A percentile compares a stretch with the other conserved stretches of the same genome.
Conservation (phyloP, 345 rosid species). For the Salix koriyanagi region DNA sequence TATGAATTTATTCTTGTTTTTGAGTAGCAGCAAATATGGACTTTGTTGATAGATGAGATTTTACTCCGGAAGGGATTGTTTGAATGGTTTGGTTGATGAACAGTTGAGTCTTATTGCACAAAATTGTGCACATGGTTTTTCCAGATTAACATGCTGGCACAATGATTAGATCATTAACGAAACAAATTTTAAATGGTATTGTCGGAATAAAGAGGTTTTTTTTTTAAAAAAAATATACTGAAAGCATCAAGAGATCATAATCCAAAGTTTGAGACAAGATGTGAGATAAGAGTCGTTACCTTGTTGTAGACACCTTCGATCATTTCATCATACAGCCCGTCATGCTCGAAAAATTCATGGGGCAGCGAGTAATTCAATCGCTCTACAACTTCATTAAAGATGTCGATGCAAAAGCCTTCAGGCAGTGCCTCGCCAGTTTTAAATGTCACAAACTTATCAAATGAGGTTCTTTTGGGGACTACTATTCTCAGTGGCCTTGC, state of each 20-base stretch:
- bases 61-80: too few species aligned
- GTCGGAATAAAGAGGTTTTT: too few species aligned
- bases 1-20: neutral
- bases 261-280: neutral
- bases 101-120: neutral
- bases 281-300: constrained; percentile 24
- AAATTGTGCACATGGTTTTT: neutral
- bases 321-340: constrained; percentile 42
- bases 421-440: constrained; percentile 3
- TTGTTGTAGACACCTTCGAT: constrained; percentile 34
- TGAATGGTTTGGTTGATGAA: neutral
- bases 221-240: neutral
- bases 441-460: constrained; percentile 42
- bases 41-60: neutral
- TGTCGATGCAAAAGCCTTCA: constrained; percentile 50
- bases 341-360: constrained; percentile 17
- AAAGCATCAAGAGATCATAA: neutral
- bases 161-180: neutral
- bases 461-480: constrained; percentile 39
- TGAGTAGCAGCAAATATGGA: neutral
- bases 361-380: constrained; percentile 21
- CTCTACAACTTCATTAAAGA: constrained; percentile 23
- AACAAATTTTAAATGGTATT: neutral
- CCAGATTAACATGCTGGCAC: neutral
- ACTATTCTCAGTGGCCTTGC: constrained; percentile 35